Evolutionary conservation across 768 basidiomycete species (phyloP).

Genomic region (Lactifluus volemus): DNA sequence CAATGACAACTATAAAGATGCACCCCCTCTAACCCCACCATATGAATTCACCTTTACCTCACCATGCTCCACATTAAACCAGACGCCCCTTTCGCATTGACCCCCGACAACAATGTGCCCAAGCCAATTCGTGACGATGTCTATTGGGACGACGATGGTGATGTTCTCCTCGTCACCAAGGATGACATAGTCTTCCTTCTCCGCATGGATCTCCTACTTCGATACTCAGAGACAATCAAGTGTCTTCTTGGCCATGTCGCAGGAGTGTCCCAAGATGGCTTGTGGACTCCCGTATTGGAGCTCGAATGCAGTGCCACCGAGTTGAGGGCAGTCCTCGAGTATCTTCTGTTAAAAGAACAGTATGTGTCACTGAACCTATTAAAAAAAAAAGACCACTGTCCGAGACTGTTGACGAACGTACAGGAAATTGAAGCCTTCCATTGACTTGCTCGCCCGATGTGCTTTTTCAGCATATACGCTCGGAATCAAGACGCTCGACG

Average conservation of each 20-base stretch:
- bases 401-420: background rate
- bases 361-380: background rate
- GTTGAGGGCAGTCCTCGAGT: constrained; percentile 14
- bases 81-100: constrained; percentile 11
- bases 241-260: constrained; percentile 7
- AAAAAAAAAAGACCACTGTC: background rate
- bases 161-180: constrained; percentile 14
- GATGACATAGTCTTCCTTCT: constrained; percentile 4
- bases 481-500: background rate
- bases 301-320: constrained; percentile 9
- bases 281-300: constrained; percentile 13
- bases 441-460: constrained; percentile 10
- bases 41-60: background rate
- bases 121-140: constrained; percentile 1
- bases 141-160: constrained; percentile 12
- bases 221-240: constrained; percentile 9
- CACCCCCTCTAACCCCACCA: background rate
- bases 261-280: background rate
- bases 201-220: constrained; percentile 6
- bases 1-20: constrained; percentile 3
- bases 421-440: background rate
- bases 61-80: constrained; percentile 10
- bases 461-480: constrained; percentile 8
- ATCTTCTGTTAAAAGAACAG: constrained; percentile 4
- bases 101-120: constrained; percentile 5